Evolutionary conservation across 2,329 filamentous ascomycete species (phyloP), one percentile per base, ranked within the genome.

Genomic region (Aureobasidium sp.): DNA sequence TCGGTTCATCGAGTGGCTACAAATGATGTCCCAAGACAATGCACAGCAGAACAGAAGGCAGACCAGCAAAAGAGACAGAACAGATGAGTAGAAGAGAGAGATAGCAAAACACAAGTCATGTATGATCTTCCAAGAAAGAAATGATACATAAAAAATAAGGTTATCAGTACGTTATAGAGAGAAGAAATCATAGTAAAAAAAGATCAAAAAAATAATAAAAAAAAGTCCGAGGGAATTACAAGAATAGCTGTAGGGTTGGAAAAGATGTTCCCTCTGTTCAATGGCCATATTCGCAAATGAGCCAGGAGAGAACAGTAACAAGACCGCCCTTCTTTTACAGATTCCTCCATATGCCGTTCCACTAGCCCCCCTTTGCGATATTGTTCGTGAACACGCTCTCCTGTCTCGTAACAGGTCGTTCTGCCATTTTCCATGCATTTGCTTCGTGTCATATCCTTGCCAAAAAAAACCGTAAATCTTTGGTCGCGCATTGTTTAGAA

Each of bases 401-500:
- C 39, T 46, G 53, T 41, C 53, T 57, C 39, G 17, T 57, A 32
- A 44, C 53, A 57, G 39, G 39, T 44, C 39, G 26, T 44, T 57
- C 27, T 46, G 53, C 53, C 27, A 44, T 10, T 5, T 24, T 8
- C 34, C n/a, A 37, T 37, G 34, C 34, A 37, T 37, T 37, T 37
- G 34, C 34, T 37, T 37, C 34, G 34, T 37, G 34, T 37, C 34
- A 37, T 37, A 37, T 37, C 32, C 9, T 34, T 10, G 32, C 32
- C 32, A 34, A 32, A 32, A 32, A 8, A 20, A 20, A 20, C 20
- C 8, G 29, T 32, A 32, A 32, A 34, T 46, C 13, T 8, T 47
- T 15, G 12, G 34, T 2, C 6, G 34, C 5, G 34, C 12, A 13
- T 37, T 39, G 47, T 64, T 81, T 78, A 90, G 73, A 92, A 92